Base-by-base conservation (phyloP, 2,329 filamentous ascomycete species). In the Beauveria scarabaeidicola region DNA sequence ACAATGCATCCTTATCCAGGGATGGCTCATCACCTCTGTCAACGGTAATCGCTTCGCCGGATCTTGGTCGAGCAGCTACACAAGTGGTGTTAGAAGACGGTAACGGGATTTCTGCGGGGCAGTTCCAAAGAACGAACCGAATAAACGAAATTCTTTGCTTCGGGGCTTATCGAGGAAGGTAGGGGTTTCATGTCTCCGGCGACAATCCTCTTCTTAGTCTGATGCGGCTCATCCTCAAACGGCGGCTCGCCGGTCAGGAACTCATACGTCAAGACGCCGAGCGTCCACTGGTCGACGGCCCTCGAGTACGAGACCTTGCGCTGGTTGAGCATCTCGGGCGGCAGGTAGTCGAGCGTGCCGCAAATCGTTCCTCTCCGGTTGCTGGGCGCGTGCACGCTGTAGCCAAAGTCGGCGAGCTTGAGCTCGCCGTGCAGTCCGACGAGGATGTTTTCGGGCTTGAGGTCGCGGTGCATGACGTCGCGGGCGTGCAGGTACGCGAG, bases 381-480 rank as follows among this genome's bases (percentile, higher is more conserved):
- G 10, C 63, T 62, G 0, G 67, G 68, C 10, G 66, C 55, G 52
- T 70, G 66, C 8, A 70, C 67, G 38, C 69, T 69, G 57, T 61
- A 70, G 3, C 68, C 68, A 56, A 70, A 70, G 27, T 69, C 69
- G 0, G 67, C 57, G 2, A 70, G 55, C 62, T 70, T 70, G 3
- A 69, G 36, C 62, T 69, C 68, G 27, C 69, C 67, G 19, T 66
- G 59, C 7, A 67, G 36, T 0, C 68, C 69, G 0, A 73, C 65
- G 6, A 73, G 64, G 21, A 74, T 71, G 43, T 73, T 72, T 61
- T 71, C 69, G 3, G 70, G 69, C 67, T 72, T 95, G 76, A 95
- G 95, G 68, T 95, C 90, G 62, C 90, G 83, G 72, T 95, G 90
- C 78, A 94, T 94, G 66, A 96, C 87, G 72, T 95, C 89, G 76